These are phyloP conservation scores for Tolypocladium tundrense DNA, from an alignment of 2,329 filamentous ascomycete genomes.

Conservation along the genomic window DNA sequence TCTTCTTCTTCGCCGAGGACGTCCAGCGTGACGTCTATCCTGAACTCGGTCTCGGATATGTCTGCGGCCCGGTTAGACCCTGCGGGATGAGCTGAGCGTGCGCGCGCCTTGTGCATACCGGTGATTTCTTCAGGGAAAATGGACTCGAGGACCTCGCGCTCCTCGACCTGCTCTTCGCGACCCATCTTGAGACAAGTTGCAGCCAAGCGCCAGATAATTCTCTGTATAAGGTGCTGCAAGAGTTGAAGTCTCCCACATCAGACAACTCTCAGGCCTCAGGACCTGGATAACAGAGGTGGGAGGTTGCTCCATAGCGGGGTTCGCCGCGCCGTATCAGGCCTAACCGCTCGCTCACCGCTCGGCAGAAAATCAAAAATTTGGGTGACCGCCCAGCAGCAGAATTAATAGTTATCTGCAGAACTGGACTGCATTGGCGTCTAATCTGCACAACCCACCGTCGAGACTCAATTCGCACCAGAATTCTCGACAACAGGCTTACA, in stretches of 20 bases:
- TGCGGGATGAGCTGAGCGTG: not conserved
- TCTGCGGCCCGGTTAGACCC: slow-evolving; percentile 39
- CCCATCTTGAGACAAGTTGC: slow-evolving; percentile 35
- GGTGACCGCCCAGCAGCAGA: slow-evolving; percentile 1
- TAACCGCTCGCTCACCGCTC: slow-evolving; percentile 22
- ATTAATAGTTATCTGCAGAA: not conserved
- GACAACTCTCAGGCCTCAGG: not conserved
- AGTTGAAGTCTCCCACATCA: not conserved
- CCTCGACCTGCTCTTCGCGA: slow-evolving; percentile 84
- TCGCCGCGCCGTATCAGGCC: slow-evolving; percentile 6
- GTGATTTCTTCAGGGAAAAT: slow-evolving; percentile 98
- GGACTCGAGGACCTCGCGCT: slow-evolving; percentile 94
- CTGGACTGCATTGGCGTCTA: not conserved
- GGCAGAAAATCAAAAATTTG: slow-evolving; percentile 18
- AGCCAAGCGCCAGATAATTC: not conserved
- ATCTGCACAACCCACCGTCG: not conserved
- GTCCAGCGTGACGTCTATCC: slow-evolving; percentile 78
- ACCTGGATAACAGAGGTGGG: slow-evolving; percentile 4
- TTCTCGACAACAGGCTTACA: not conserved
- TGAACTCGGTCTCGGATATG: slow-evolving; percentile 81
- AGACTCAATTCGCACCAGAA: not conserved
- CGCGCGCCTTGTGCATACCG: slow-evolving; percentile 36
- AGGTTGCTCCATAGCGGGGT: slow-evolving; percentile 17
- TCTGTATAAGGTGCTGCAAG: not conserved
- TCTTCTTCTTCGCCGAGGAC: slow-evolving; percentile 55